Base-by-base conservation (phyloP, 2,329 filamentous ascomycete genomes). In the Tolypocladium ovalisporum region DNA sequence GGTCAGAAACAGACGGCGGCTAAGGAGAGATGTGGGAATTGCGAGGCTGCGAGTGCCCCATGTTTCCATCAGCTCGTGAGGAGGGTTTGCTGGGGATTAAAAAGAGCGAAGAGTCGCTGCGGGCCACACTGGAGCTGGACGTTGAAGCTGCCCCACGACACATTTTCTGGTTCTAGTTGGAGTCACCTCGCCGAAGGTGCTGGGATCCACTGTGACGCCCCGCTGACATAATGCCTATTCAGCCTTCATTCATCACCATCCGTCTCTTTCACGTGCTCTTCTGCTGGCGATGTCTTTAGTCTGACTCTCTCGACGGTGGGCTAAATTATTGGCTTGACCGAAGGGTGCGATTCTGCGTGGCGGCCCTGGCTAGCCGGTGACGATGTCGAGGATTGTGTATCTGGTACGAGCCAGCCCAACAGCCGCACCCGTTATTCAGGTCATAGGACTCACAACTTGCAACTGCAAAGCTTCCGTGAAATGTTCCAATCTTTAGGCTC, bases 11-110 rank as follows among this genome's bases (percentile, higher is more conserved):
- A 51, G 29, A 52, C n/a, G n/a, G 56, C 42, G 35, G 47, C 56
- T 54, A 34, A 49, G 55, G 49, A 34, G 49, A 22, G 60, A 52
- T 6, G 52, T 37, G 13, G 60, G 56, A 39, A 51, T 47, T 52
- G 54, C 40, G 52, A 67, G 58, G 52, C 64, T 58, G 49, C 58
- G 58, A 34, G 55, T 60, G 49, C 63, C 64, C 64, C 67, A 70
- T 69, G 42, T 57, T 67, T 69, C 64, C 67, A 70, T 70, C 57
- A 61, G 61, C 59, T 53, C 10, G 51, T 39, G 52, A 52, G 36
- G 40, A 40, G 17, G 24, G 12, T 40, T 36, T 27, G 32, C 17
- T 34, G 54, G 40, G 29, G 22, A 19, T 13, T 19, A 52, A 36
- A 27, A 22, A 22, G 54, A 60, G 42, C 39, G 19, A 37, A 37